Base-by-base conservation (phyloP, 2,329 filamentous ascomycete genomes). In the Diaporthe sp. region DNA sequence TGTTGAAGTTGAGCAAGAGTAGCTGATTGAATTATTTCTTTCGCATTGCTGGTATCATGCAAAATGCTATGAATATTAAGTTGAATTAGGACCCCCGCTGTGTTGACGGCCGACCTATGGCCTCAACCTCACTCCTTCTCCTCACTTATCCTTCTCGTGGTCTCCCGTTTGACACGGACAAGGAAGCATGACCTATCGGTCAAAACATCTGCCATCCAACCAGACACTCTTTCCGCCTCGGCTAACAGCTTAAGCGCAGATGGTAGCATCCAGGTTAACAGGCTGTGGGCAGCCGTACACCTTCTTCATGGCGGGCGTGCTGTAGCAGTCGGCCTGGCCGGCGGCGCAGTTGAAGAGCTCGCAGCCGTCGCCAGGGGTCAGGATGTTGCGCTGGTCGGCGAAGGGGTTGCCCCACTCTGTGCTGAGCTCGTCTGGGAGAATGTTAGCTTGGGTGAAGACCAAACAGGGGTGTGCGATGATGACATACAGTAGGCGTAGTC, bases 331-430 rank as follows among this genome's bases (percentile, higher is more conserved):
- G 2, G 81, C 78, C 20, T 85, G 77, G 77, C 80, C 80, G 39
- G 85, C 63, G 20, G 78, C 78, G 79, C 86, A 87, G 79, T 86
- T 80, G 75, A 86, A 87, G 6, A 76, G 17, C 78, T 83, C 63
- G 78, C 85, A 86, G 55, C 85, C 85, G 0, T 75, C 72, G 28
- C 84, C 84, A 2, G 85, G 82, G 60, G 77, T 83, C 74, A 86
- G 75, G 67, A 77, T 82, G 79, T 86, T 86, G 78, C 80, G 83
- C 70, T 79, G 76, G 73, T 76, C 74, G 51, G 82, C 82, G 65
- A 86, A 86, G 74, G 85, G 85, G 82, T 86, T 86, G 39, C 85
- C 85, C 37, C 65, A 85, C 78, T 85, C 75, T 44, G 83, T 82
- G 85, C 81, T 86, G 25, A 85, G 72, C 77, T 86, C 84, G 65